Evolutionary conservation across 176 grass and related monocot genomes (phyloP).

Genomic region (Zea luxurians): DNA sequence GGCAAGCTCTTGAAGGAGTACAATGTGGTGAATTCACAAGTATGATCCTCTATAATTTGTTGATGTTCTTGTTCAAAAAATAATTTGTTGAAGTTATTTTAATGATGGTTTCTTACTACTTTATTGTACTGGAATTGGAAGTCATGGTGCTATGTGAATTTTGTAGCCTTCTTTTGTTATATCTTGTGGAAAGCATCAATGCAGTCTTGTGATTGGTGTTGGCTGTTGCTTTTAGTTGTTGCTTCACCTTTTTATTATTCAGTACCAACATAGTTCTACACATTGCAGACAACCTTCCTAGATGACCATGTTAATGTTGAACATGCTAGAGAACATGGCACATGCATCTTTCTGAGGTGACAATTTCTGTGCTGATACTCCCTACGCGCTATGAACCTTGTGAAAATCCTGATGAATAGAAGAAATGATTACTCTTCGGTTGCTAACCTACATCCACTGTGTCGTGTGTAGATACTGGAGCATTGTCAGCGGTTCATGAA

Average conservation of each 20-base stretch:
- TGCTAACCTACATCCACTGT: conserved; percentile 21
- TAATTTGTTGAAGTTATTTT: conserved; percentile 13
- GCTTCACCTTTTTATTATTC: too few relatives aligned
- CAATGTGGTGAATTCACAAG: conserved; percentile 74
- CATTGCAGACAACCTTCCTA: conserved; percentile 82
- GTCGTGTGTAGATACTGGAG: conserved; percentile 68
- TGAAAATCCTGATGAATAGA: conserved; percentile 24
- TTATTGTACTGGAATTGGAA: too few relatives aligned
- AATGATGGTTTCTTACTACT: conserved; percentile 17
- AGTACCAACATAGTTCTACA: conserved; percentile 31
- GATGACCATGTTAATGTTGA: conserved; percentile 73
- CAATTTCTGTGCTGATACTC: conserved; percentile 3
- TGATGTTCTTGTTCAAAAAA: too few relatives aligned
- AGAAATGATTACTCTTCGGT: conserved; percentile 12
- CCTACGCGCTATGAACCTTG: conserved; percentile 17
- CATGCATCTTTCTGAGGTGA: conserved; percentile 91
- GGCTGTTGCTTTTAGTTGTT: too few relatives aligned
- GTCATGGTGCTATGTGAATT: too few relatives aligned
- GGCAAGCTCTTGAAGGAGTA: conserved; percentile 58
- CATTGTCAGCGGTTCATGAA: conserved; percentile 89
- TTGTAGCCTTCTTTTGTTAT: too few relatives aligned
- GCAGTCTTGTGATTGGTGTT: too few relatives aligned
- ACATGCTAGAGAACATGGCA: conserved; percentile 82
- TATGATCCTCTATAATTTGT: conserved; percentile 30
- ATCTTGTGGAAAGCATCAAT: too few relatives aligned